Conservation (phyloP, 176 grass and related monocot genomes). For the Coix lacrymajobi region DNA sequence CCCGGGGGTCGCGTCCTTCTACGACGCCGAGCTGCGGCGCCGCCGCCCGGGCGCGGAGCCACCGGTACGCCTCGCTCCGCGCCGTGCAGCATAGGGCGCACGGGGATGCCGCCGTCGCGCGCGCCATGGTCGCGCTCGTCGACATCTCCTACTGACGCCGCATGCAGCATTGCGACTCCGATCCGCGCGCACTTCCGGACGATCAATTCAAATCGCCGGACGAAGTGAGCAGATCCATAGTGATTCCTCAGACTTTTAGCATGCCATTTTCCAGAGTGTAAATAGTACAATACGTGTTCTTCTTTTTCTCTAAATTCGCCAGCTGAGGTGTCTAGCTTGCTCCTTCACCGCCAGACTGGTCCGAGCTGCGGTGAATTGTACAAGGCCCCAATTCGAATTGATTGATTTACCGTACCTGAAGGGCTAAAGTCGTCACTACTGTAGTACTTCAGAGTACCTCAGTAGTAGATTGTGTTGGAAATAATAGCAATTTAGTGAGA, state of each 20-base stretch:
- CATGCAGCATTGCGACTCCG: too few species aligned
- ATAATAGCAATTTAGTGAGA: too few species aligned
- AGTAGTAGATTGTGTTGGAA: too few species aligned
- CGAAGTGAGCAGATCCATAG: neutral
- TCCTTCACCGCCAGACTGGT: too few species aligned
- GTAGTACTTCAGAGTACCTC: too few species aligned
- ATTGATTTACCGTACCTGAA: too few species aligned
- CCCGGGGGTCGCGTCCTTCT: neutral
- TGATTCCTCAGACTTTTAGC: neutral
- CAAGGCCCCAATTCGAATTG: too few species aligned
- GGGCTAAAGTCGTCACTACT: too few species aligned
- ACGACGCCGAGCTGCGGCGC: constrained; percentile 19
- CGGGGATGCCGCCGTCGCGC: neutral
- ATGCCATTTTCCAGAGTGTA: neutral
- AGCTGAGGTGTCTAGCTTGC: neutral
- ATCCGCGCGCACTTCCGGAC: neutral
- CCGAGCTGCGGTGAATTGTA: too few species aligned
- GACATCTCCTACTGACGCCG: constrained; percentile 26
- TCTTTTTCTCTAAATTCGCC: neutral
- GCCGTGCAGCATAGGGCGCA: neutral
- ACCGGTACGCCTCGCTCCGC: neutral
- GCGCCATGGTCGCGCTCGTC: constrained; percentile 24
- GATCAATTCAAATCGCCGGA: neutral
- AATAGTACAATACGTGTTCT: neutral
- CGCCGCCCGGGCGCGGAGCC: neutral